Evolutionary conservation across 139 green algal species (phyloP), one percentile per base, ranked within the genome.

Genomic region (Chlorella sp.): DNA sequence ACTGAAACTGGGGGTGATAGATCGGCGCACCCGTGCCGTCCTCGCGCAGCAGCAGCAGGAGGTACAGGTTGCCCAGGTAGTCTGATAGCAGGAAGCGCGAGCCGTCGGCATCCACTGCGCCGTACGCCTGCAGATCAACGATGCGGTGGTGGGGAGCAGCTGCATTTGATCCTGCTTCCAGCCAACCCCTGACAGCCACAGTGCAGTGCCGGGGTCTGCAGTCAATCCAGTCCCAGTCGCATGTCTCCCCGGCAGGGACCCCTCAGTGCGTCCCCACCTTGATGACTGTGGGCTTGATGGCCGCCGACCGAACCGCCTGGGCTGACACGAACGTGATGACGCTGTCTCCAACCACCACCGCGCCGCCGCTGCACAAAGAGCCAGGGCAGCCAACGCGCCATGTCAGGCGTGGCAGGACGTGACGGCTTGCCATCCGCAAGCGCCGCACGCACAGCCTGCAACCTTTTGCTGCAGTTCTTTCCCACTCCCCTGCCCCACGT

Each of bases 61-160:
- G 91, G 85, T 94, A 88, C 80, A 99, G 88, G 32, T 84, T 86
- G 20, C 97, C 97, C 38, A 89, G 67, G 78, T 87, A 67, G 87
- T 99, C 97, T 5, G 91, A 91, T 70, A 99, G 89, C 69, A 99
- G 91, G 74, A 95, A 97, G 21, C 96, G 89, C 21, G 91, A 94
- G 51, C 96, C 96, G 81, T 99, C 96, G 21, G 86, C 87, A 82
- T 98, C 94, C 28, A 97, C 87, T 17, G 95, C 87, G 12, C 41
- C 69, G 68, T 90, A 84, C 1, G 87, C 91, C 92, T 95, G 90
- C 62, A 41, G 18, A 51, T 51, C 6, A 51, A 51, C 6, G 44
- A 16, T 6, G 44, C 44, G 44, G 44, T 51, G 6, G 44, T n/a
- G n/a, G n/a, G n/a, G n/a, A n/a, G n/a, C n/a, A n/a, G n/a, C n/a